Evolutionary conservation across 2,329 filamentous ascomycete species (phyloP).

Genomic region (Stachybotrys elegans): DNA sequence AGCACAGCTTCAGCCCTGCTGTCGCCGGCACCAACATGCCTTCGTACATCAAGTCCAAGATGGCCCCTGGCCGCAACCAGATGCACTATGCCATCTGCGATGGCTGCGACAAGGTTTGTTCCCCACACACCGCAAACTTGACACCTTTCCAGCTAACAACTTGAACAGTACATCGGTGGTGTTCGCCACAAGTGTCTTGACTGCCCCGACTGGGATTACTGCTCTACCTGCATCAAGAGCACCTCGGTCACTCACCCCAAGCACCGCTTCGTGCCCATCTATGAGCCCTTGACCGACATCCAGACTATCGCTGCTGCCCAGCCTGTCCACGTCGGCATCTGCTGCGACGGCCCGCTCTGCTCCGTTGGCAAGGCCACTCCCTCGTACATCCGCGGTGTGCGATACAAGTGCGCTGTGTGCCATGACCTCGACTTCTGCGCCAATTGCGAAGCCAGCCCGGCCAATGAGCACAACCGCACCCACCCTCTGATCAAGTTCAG

Average conservation of each 20-base stretch:
- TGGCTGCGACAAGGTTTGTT: slow-evolving; percentile 66
- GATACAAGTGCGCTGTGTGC: slow-evolving; percentile 97
- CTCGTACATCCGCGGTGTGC: slow-evolving; percentile 77
- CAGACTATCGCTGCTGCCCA: slow-evolving; percentile 13
- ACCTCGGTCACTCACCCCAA: slow-evolving; percentile 67
- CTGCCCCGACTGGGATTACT: slow-evolving; percentile 98
- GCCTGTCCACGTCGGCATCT: slow-evolving; percentile 73
- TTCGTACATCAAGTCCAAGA: slow-evolving; percentile 57
- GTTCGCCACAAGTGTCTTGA: slow-evolving; percentile 94
- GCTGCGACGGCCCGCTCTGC: slow-evolving; percentile 92
- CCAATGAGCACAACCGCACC: slow-evolving; percentile 85
- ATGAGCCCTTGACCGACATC: slow-evolving; percentile 55
- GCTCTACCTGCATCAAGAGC: slow-evolving; percentile 65
- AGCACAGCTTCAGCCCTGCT: slow-evolving; percentile 71
- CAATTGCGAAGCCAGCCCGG: slow-evolving; percentile 83
- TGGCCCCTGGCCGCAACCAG: slow-evolving; percentile 74
- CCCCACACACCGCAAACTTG: neutral
- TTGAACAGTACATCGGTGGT: slow-evolving; percentile 62
- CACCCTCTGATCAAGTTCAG: slow-evolving; percentile 97
- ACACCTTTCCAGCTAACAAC: neutral
- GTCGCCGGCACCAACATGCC: slow-evolving; percentile 58
- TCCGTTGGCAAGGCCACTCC: slow-evolving; percentile 44
- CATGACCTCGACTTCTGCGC: slow-evolving; percentile 93
- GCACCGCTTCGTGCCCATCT: slow-evolving; percentile 87
- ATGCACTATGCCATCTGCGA: slow-evolving; percentile 89